A percentile compares a stretch with the other conserved stretches of the same genome.
phyloP scores from a whole-genome alignment of 2,329 filamentous ascomycete species.

The Dactylellina haptotyla region DNA sequence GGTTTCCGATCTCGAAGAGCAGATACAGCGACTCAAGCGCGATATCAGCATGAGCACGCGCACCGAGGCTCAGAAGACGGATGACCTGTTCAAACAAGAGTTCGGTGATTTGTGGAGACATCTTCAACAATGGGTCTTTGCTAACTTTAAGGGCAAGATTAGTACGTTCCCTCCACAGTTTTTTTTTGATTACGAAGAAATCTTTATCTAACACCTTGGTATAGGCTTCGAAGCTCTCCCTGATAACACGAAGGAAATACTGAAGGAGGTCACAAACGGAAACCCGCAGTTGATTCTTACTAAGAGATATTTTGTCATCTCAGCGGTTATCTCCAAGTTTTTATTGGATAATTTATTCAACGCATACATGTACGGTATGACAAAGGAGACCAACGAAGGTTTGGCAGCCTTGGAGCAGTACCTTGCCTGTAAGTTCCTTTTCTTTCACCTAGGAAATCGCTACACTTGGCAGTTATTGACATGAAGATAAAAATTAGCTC shows the following conservation, averaged over 20 bases:
- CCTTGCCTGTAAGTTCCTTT: conserved; percentile 47
- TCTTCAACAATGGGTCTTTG: conserved; percentile 50
- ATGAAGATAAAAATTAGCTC: conserved; percentile 16
- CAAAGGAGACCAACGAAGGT: conserved; percentile 45
- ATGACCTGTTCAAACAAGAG: conserved; percentile 52
- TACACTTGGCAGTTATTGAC: not conserved
- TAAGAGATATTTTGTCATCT: conserved; percentile 40
- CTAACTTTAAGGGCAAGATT: conserved; percentile 52
- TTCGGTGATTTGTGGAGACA: conserved; percentile 48
- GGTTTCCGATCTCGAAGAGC: conserved; percentile 43
- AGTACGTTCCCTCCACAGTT: conserved; percentile 17
- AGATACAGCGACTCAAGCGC: conserved; percentile 50
- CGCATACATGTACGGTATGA: conserved; percentile 52
- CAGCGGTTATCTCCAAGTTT: conserved; percentile 29
- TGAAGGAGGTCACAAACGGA: conserved; percentile 41
- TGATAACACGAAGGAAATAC: conserved; percentile 23
- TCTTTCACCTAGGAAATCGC: not conserved
- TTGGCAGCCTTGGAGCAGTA: conserved; percentile 45
- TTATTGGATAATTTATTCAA: conserved; percentile 43
- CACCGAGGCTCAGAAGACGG: conserved; percentile 51
- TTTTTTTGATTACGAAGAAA: not conserved
- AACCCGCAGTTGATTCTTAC: conserved; percentile 39
- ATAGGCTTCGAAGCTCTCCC: conserved; percentile 47
- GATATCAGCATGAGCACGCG: conserved; percentile 53
- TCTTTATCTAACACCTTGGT: not conserved